Evolutionary conservation across 495 filamentous ascomycete species (phyloP), one percentile per base, ranked within the genome.

Genomic region (Aspergillus ellipticus): DNA sequence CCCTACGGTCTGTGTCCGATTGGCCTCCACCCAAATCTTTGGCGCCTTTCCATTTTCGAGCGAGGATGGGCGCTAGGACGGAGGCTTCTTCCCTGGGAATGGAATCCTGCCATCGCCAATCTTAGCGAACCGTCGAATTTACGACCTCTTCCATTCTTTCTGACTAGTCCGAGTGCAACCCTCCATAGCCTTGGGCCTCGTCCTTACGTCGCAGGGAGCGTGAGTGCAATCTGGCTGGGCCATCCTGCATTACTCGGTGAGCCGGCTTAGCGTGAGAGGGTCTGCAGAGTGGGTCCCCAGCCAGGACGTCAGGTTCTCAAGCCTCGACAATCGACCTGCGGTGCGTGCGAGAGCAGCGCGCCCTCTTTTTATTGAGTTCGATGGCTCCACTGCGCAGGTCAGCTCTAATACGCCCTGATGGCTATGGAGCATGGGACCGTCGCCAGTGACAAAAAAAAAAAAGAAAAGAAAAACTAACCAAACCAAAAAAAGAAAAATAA

Each of bases 1-100:
- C 52, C 41, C 55, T 56, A 60, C 60, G 54, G 29, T 43, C 54
- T 49, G 46, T 49, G 39, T 19, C 54, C 43, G 48, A 58, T 59
- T 54, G 51, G 54, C 45, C 50, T 57, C 63, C 51, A 56, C 57
- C 43, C 20, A 45, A 49, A 54, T 53, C 54, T 53, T 33, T 46
- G n/a, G n/a, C n/a, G n/a, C n/a, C n/a, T n/a, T n/a, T n/a, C n/a
- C n/a, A n/a, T n/a, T n/a, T n/a, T n/a, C 42, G 24, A 19, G 24
- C 20, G 42, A 17, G 22, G 19, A 31, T 37, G 8, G 46, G 31
- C 35, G 13, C 10, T 35, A 28, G 24, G 33, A 42, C 35, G 35
- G n/a, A 39, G 35, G 35, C 11, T 13, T 45, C 47, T 39, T 21
- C 47, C 31, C 22, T 42, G 9, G 39, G 51, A 21, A 6, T 21